These are phyloP conservation scores for Candida nitratophila DNA, from an alignment of 805 yeast species.

Conservation along the genomic window DNA sequence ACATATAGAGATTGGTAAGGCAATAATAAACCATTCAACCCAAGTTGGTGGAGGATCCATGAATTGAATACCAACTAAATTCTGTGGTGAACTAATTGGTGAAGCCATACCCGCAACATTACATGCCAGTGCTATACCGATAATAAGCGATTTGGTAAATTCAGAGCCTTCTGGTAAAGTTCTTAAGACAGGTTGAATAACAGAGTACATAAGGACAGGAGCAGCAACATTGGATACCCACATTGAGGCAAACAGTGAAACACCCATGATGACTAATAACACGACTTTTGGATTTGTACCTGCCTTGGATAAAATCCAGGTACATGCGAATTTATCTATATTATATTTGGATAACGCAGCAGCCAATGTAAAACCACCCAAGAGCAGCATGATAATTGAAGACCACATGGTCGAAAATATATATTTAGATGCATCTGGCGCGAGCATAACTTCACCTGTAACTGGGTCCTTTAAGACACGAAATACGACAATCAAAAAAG, in stretches of 20 bases:
- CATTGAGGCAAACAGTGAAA: constrained; percentile 82
- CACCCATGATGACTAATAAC: constrained; percentile 74
- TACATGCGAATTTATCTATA: constrained; percentile 79
- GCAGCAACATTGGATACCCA: constrained; percentile 98
- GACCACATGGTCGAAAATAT: constrained; percentile 92
- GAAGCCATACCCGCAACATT: constrained; percentile 96
- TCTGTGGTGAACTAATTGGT: constrained; percentile 96
- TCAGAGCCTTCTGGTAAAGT: constrained; percentile 73
- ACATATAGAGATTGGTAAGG: constrained; percentile 70
- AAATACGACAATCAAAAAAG: constrained; percentile 69
- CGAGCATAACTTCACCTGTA: constrained; percentile 43
- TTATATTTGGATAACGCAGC: constrained; percentile 90
- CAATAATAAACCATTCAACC: constrained; percentile 89
- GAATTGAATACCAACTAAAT: constrained; percentile 79
- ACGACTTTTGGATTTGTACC: constrained; percentile 82
- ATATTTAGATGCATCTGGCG: constrained; percentile 67
- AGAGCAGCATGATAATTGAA: constrained; percentile 78
- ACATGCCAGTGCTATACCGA: constrained; percentile 90
- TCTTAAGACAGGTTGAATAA: constrained; percentile 83
- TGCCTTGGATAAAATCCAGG: constrained; percentile 71
- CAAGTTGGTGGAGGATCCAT: constrained; percentile 83
- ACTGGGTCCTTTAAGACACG: constrained; percentile 57
- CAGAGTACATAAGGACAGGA: constrained; percentile 87
- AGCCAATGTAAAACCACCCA: constrained; percentile 94
- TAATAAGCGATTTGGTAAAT: constrained; percentile 74